Conservation (phyloP, 1,284 basidiomycete species). For the Malassezia japonica region DNA sequence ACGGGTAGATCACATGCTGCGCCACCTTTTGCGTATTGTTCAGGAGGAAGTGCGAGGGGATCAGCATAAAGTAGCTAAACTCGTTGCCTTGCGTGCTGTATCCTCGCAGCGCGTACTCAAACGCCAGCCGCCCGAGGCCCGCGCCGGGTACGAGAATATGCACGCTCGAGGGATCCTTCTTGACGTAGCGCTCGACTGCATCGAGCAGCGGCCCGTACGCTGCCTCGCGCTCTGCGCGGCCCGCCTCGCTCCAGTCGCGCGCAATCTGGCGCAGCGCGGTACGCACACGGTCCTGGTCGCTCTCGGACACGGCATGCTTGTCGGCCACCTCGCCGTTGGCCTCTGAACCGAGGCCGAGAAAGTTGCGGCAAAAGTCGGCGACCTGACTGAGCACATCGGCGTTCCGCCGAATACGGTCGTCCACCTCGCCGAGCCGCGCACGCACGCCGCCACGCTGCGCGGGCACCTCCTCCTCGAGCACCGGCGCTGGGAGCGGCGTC, state of each 20-base stretch:
- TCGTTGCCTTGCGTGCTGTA: constrained; percentile 45
- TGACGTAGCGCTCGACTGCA: constrained; percentile 27
- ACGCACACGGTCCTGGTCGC: constrained; percentile 42
- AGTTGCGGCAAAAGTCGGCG: constrained; percentile 31
- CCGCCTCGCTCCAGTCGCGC: constrained; percentile 41
- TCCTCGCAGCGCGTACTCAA: constrained; percentile 34
- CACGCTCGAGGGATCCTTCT: constrained; percentile 16
- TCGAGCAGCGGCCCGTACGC: constrained; percentile 39
- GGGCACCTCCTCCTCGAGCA: constrained; percentile 1
- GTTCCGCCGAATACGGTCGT: constrained; percentile 45
- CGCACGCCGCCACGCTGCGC: constrained; percentile 21
- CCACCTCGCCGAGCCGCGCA: constrained; percentile 37
- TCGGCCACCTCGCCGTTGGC: not conserved
- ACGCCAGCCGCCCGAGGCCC: constrained; percentile 40
- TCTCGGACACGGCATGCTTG: constrained; percentile 21
- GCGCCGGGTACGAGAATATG: constrained; percentile 42
- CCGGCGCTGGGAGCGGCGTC: constrained; percentile 21
- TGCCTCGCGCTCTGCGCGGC: constrained; percentile 23
- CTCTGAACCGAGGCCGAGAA: constrained; percentile 23
- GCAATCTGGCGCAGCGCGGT: constrained; percentile 45
- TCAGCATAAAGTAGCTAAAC: constrained; percentile 46
- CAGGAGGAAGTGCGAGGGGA: constrained; percentile 44
- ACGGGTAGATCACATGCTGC: constrained; percentile 39
- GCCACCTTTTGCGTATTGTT: constrained; percentile 28
- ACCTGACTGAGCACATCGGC: constrained; percentile 35